Evolutionary conservation across 768 basidiomycete species (phyloP), one percentile per base, ranked within the genome.

Genomic region (Tricholoma hemisulphureum): DNA sequence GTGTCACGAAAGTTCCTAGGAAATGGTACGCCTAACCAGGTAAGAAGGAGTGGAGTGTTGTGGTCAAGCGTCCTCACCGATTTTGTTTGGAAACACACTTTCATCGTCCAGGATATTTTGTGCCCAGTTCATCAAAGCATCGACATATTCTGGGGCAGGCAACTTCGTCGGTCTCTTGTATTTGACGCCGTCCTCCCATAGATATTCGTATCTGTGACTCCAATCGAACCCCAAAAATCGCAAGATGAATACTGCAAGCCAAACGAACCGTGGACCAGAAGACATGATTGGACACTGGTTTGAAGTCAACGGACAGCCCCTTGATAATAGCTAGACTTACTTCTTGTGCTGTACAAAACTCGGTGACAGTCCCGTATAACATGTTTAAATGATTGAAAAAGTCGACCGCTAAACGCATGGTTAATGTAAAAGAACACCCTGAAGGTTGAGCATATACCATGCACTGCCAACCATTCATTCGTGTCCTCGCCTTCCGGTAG

Each of bases 371-470:
- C 10, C 96, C 97, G 67, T 98, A 99, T 18, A 99, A 78, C 97
- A 99, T 99, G 71, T 99, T 99, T 62, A 99, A 75, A 69, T 99
- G 97, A 69, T 98, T 99, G 82, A 98, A 99, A 77, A 99, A 99
- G 73, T 99, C 97, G 59, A 98, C 96, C 28, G 94, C 97, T 99
- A 64, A 16, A 50, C 46, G 16, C 53, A 34, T 53, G 46, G 23
- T 29, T 4, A 49, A 49, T 18, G 16, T 16, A 28, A n/a, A 4
- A n/a, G 11, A 9, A 28, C 34, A 41, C 57, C 18, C 58, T 57
- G 29, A 10, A 37, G 8, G 20, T 9, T 21, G 0, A 11, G 34
- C n/a, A 56, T 51, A 67, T 85, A 97, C 97, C 93, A 69, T 99
- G 96, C 7, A 99, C 96, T 11, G 97, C 97, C n/a, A 99, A 86